Conservation (phyloP, 225 moss, liverwort and hornwort species). For the Pseudoscleropodium purum region DNA sequence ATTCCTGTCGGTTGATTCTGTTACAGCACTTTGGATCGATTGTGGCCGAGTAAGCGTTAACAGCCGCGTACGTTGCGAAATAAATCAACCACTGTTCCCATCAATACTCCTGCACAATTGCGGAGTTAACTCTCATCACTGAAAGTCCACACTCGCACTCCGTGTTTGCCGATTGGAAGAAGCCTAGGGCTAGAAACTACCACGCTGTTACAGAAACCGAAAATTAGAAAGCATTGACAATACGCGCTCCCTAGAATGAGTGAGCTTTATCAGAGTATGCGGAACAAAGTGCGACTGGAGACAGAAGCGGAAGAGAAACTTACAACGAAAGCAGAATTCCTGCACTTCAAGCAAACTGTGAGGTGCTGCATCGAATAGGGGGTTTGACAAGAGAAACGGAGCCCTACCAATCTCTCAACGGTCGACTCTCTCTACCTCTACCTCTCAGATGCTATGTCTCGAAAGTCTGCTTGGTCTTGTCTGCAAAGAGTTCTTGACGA, state of each 20-base stretch:
- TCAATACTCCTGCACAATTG: not conserved
- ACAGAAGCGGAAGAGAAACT: not conserved
- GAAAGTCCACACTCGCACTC: slow-evolving; percentile 10
- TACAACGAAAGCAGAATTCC: not conserved
- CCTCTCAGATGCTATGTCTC: not conserved
- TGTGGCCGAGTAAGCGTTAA: not conserved
- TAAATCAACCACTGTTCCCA: not conserved
- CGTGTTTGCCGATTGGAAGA: not conserved
- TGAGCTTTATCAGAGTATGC: not conserved
- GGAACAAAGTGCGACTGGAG: not conserved
- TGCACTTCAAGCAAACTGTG: not conserved
- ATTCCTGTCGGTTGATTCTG: not conserved
- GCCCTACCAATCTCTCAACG: not conserved
- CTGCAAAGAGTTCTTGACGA: not conserved
- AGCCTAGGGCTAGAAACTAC: not conserved
- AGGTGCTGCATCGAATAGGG: not conserved
- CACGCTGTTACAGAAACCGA: not conserved
- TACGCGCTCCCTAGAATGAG: not conserved
- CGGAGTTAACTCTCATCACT: not conserved
- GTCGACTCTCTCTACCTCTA: not conserved
- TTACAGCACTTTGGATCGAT: not conserved
- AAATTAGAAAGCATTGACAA: not conserved
- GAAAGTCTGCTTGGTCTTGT: not conserved
- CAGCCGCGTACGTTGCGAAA: not conserved
- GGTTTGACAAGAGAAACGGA: not conserved